These are phyloP conservation scores for Globisporangium paroecandrum DNA, from an alignment of 352 stramenopile species.

Conservation along the genomic window DNA sequence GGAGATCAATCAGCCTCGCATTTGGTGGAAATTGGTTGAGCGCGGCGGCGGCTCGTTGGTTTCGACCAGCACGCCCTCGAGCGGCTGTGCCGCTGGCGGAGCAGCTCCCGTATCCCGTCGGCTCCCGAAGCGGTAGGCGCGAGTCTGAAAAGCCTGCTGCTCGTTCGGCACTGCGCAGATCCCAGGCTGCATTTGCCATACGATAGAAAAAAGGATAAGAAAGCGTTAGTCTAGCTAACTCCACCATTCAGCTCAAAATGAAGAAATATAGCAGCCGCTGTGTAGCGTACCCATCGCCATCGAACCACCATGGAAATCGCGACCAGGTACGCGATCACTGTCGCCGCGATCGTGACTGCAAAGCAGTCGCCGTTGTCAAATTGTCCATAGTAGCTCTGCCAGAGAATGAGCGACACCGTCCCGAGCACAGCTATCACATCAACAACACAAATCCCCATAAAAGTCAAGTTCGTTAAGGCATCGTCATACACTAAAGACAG, in stretches of 20 bases:
- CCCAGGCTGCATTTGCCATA: slow-evolving; percentile 37
- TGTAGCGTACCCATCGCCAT: slow-evolving; percentile 55
- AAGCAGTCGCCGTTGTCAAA: slow-evolving; percentile 79
- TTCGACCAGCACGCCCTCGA: slow-evolving; percentile 12
- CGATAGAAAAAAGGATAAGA: neutral
- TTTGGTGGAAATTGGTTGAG: slow-evolving; percentile 13
- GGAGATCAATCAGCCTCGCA: neutral
- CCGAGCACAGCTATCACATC: slow-evolving; percentile 34
- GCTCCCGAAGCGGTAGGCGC: slow-evolving; percentile 10
- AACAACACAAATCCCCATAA: neutral
- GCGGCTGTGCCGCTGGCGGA: slow-evolving; percentile 8
- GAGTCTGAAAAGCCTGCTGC: slow-evolving; percentile 39
- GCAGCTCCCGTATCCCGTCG: neutral
- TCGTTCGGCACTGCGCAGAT: slow-evolving; percentile 76
- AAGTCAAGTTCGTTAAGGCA: neutral
- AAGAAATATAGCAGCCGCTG: neutral
- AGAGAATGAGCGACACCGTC: slow-evolving; percentile 45
- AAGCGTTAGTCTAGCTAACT: neutral
- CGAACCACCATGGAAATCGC: slow-evolving; percentile 73
- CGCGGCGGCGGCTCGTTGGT: neutral
- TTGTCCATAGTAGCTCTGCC: slow-evolving; percentile 45
- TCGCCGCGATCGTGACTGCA: slow-evolving; percentile 57
- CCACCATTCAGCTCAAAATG: neutral
- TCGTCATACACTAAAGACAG: neutral
- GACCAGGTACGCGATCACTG: slow-evolving; percentile 59